Conservation (phyloP, 495 filamentous ascomycete species). For the Hypomontagnella submonticulosa region DNA sequence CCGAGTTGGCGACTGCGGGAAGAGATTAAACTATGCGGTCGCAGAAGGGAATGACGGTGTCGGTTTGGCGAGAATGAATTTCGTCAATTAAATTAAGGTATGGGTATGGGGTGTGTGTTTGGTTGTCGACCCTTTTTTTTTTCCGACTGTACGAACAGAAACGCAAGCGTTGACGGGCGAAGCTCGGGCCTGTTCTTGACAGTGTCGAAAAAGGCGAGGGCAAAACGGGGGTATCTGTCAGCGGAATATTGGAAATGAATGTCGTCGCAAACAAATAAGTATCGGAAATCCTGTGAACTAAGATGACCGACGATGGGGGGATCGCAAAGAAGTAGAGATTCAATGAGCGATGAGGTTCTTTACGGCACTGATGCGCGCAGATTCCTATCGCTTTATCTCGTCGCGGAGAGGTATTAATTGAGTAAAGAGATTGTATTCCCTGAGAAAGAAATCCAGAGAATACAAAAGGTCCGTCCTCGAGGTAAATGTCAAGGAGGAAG, state of each 20-base stretch:
- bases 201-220: slow-evolving; percentile 32
- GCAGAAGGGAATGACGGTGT: slow-evolving; percentile 42
- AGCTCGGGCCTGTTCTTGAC: slow-evolving; percentile 36
- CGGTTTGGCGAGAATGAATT: slow-evolving; percentile 22
- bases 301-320: slow-evolving; percentile 6
- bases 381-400: slow-evolving; percentile 29
- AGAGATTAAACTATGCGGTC: slow-evolving; percentile 35
- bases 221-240: slow-evolving; percentile 40
- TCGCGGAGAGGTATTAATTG: slow-evolving; percentile 45
- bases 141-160: slow-evolving; percentile 33
- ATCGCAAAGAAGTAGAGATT: slow-evolving; percentile 9
- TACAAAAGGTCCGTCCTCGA: slow-evolving; percentile 46
- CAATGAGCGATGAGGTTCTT: slow-evolving; percentile 25
- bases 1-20: slow-evolving; percentile 39
- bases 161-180: slow-evolving; percentile 33
- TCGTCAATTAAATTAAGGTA: slow-evolving; percentile 47
- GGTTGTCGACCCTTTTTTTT: slow-evolving; percentile 28
- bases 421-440: slow-evolving; percentile 54
- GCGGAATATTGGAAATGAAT: slow-evolving; percentile 41
- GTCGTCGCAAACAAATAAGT: slow-evolving; percentile 32
- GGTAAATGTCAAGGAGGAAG: slow-evolving; percentile 43
- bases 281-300: slow-evolving; percentile 9
- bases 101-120: slow-evolving; percentile 25
- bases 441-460: slow-evolving; percentile 50
- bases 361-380: slow-evolving; percentile 37